Percentiles rank a stretch among this genome's conserved stretches.
Evolutionary conservation across 2,329 filamentous ascomycete species (phyloP).

Genomic region (Xylaria sp.): DNA sequence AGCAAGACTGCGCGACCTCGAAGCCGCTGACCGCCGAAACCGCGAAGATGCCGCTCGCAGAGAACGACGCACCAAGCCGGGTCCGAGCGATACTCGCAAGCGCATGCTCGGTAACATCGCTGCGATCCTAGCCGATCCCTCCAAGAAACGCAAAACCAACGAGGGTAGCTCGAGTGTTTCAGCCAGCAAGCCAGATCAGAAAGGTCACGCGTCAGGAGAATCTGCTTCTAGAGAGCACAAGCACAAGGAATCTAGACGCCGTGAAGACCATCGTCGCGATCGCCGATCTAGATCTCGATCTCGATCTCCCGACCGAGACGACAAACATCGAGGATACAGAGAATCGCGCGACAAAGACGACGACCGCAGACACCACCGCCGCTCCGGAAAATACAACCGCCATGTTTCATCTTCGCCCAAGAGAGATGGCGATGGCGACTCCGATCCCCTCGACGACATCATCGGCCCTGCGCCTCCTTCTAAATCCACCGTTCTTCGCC

Average conservation of each 20-base stretch:
- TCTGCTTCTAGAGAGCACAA: constrained; percentile 16
- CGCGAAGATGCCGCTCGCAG: constrained; percentile 30
- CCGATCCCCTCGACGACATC: constrained; percentile 69
- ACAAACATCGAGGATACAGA: constrained; percentile 11
- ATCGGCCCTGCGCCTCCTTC: constrained; percentile 66
- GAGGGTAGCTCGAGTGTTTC: constrained; percentile 17
- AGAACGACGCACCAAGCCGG: constrained; percentile 40
- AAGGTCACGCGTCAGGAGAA: constrained; percentile 16
- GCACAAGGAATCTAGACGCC: constrained; percentile 3
- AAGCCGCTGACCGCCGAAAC: constrained; percentile 43
- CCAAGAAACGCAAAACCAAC: constrained; percentile 35
- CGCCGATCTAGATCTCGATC: constrained; percentile 2
- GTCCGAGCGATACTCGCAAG: constrained; percentile 46
- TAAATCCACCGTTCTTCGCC: constrained; percentile 42
- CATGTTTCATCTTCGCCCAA: constrained; percentile 1
- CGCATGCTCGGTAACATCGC: constrained; percentile 58
- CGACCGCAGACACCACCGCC: neutral
- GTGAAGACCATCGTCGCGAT: constrained; percentile 8
- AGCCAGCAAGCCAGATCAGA: constrained; percentile 6
- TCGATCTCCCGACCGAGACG: constrained; percentile 8
- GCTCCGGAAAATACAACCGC: neutral
- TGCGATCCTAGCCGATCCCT: constrained; percentile 47
- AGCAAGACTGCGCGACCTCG: constrained; percentile 61
- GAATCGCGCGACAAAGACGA: constrained; percentile 11
- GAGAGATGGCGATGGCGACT: constrained; percentile 39